Evolutionary conservation across 345 rosid species (phyloP).

Genomic region (Excoecaria cochinchinensis): DNA sequence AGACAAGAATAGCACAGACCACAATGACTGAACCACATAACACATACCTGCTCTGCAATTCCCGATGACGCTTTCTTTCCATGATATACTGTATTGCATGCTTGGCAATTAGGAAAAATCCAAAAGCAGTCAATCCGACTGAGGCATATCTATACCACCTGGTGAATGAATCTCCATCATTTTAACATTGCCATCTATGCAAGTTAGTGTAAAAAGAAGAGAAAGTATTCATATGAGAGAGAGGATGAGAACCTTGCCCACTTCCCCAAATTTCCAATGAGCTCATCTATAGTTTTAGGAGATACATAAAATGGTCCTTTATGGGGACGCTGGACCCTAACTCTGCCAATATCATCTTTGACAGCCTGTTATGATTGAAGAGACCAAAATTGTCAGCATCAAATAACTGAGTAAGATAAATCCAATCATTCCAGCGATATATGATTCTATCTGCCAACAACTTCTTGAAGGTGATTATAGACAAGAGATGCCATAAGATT

Average conservation of each 20-base stretch:
- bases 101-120: conserved; percentile 62
- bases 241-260: conserved; percentile 64
- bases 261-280: conserved; percentile 62
- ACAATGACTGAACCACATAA: not conserved
- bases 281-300: conserved; percentile 66
- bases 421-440: not conserved
- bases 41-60: conserved; percentile 48
- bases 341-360: conserved; percentile 79
- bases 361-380: conserved; percentile 58
- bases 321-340: conserved; percentile 75
- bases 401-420: conserved; percentile 12
- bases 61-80: conserved; percentile 60
- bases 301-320: conserved; percentile 91
- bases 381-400: conserved; percentile 2
- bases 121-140: conserved; percentile 62
- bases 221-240: not conserved
- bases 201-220: not conserved
- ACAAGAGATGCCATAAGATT: not conserved
- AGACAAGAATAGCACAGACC: too few relatives aligned
- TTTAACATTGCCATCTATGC: not conserved
- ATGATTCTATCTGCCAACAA: too few relatives aligned
- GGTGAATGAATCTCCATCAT: conserved; percentile 23
- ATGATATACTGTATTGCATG: conserved; percentile 48
- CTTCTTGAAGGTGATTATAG: not conserved
- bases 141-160: conserved; percentile 80